phyloP scores from a whole-genome alignment of 192 early-diverging fungal species.

The Coemansia sp. region DNA sequence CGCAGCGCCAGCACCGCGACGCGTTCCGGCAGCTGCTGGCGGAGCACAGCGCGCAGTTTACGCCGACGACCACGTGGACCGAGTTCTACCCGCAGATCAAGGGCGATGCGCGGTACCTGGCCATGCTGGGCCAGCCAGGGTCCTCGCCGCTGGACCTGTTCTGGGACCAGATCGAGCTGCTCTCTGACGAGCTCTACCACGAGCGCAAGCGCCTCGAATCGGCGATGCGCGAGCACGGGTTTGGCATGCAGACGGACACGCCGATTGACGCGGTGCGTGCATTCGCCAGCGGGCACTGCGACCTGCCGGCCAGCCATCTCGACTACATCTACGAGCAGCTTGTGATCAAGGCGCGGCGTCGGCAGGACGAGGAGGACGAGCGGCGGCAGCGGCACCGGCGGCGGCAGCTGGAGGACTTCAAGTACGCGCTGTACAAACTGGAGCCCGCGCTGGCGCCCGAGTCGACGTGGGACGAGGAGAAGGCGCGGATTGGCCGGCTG shows the following conservation, averaged over 20 bases:
- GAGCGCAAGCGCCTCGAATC: conserved; percentile 62
- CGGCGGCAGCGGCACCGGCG: conserved; percentile 63
- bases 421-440: conserved; percentile 64
- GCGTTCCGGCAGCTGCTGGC: conserved; percentile 65
- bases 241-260: conserved; percentile 14
- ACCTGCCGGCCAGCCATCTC: background rate
- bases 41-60: conserved; percentile 58
- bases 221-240: conserved; percentile 27
- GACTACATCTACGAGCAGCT: conserved; percentile 50
- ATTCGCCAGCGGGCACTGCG: conserved; percentile 25
- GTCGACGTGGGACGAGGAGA: conserved; percentile 66
- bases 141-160: conserved; percentile 89
- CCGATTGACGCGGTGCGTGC: conserved; percentile 33
- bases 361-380: conserved; percentile 68
- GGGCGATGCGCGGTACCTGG: conserved; percentile 61
- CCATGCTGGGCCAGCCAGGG: conserved; percentile 75
- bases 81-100: conserved; percentile 74
- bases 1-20: conserved; percentile 72
- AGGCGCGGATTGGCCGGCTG: conserved; percentile 12
- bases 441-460: conserved; percentile 57
- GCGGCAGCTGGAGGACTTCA: conserved; percentile 76
- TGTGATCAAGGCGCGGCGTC: conserved; percentile 55
- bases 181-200: conserved; percentile 70
- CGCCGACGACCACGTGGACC: conserved; percentile 78
- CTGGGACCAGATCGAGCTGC: conserved; percentile 81